Base-by-base conservation (phyloP, 2,329 filamentous ascomycete genomes). In the Trichoderma simmonsii region DNA sequence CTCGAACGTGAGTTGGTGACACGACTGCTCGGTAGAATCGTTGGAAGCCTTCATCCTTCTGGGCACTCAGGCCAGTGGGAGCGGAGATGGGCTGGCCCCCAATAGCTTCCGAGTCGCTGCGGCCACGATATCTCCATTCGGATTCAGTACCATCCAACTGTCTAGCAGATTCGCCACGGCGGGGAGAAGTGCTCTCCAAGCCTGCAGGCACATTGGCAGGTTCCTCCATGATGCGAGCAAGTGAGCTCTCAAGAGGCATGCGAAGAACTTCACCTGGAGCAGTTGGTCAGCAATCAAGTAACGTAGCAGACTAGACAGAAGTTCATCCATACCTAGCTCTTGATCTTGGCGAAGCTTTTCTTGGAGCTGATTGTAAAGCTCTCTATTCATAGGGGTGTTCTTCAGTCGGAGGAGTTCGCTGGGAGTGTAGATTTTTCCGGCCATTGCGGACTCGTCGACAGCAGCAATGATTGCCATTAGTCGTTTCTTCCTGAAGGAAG, bases 21-120 rank as follows among this genome's bases (percentile, higher is more conserved):
- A 88, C 85, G n/a, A 91, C 90, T 12, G 89, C 89, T 77, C 90
- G 89, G 81, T 89, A 91, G 77, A 92, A 92, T 67, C 86, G 85
- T 78, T 90, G 87, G 75, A 92, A 92, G n/a, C 90, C 90, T 78
- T 91, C 88, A 39, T 85, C 86, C 75, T 87, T 86, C 78, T 91
- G 89, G 30, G 87, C 86, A 48, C 79, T 80, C 39, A 87, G 79
- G 9, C 84, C 87, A 24, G 84, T 79, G 12, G 89, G 89, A 26
- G 88, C 88, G 65, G 86, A 81, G 43, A 89, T 81, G 7, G 88
- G 87, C 61, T 86, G 86, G 56, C 77, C 80, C 57, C 80, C 79
- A 21, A 78, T 76, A n/a, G 82, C 75, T 73, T 87, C 84, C 1
- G 82, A 82, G 21, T 82, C 82, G 63, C 80, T 82, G 69, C 86